Base-by-base conservation (phyloP, 176 grass and related monocot genomes). In the Aegilops speltoides region DNA sequence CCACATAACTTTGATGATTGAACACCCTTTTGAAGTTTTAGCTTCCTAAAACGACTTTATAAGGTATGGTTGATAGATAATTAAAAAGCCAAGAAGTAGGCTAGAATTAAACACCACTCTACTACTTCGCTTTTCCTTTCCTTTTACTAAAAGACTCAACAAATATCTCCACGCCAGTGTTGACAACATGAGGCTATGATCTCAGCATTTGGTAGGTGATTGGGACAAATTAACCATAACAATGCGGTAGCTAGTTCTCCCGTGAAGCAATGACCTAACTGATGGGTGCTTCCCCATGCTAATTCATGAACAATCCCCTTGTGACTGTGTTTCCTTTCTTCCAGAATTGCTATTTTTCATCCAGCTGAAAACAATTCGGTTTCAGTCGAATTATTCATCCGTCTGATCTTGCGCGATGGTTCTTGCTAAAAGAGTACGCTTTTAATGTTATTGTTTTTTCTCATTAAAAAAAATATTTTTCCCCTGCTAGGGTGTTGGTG, bases 171-270 rank as follows among this genome's bases (percentile, higher is more conserved):
- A 78, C 20, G 43, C 10, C 73, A 3, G 62, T 71, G 37, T 34
- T 80, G n/a, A 69, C 37, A 22, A 40, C 32, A 6, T 68, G n/a
- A 46, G 46, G 76, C 70, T 86, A 40, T 15, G 15, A 50, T 80
- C 52, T 80, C 77, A 73, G 20, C 66, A 73, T 73, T 60, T 63
- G 52, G 77, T 61, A 80, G 77, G 80, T 71, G 85, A 80, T 46
- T 71, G 65, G 17, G 84, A 86, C 76, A 79, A 79, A 61, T 59
- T 48, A 80, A 63, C 60, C 28, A 77, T 37, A 85, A 66, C 14
- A 75, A 63, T 4, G 15, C 20, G 73, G 60, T 66, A 26, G 14
- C 23, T 79, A 23, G 82, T 46, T 74, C 10, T n/a, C 54, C 28
- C 11, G 20, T 57, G 65, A 82, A 82, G 80, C 65, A 66, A 66